Evolutionary conservation across 768 basidiomycete species (phyloP).

Genomic region (Lactifluus piperatus): DNA sequence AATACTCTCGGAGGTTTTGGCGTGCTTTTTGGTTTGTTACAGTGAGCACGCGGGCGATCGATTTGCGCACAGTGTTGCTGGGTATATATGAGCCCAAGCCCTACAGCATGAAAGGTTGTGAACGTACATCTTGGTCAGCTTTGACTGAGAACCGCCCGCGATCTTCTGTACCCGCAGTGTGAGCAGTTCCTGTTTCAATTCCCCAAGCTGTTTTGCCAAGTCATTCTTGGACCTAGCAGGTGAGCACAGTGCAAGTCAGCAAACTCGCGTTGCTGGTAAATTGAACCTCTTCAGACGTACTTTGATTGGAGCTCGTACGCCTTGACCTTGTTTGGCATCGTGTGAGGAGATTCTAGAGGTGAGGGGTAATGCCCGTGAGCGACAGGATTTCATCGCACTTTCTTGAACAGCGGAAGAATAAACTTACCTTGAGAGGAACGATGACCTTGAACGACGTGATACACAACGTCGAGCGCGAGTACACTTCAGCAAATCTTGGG

Average conservation of each 20-base stretch:
- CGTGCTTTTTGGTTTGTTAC: constrained; percentile 98
- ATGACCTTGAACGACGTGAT: constrained; percentile 26
- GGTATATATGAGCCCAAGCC: constrained; percentile 1
- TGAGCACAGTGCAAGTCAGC: neutral
- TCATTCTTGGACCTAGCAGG: constrained; percentile 83
- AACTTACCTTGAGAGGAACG: constrained; percentile 32
- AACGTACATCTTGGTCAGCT: constrained; percentile 94
- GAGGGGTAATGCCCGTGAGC: neutral
- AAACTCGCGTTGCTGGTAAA: neutral
- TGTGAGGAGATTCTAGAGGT: constrained; percentile 26
- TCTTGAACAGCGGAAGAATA: constrained; percentile 7
- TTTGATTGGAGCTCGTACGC: constrained; percentile 95
- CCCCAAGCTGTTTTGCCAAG: constrained; percentile 85
- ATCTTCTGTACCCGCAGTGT: constrained; percentile 96
- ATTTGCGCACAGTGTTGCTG: constrained; percentile 95
- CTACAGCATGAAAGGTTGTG: neutral
- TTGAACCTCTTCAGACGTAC: constrained; percentile 36
- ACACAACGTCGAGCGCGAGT: constrained; percentile 24
- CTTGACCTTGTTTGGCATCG: constrained; percentile 89
- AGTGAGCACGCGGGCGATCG: constrained; percentile 94
- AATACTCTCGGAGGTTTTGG: constrained; percentile 93
- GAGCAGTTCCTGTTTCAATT: constrained; percentile 94
- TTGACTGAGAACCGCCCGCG: constrained; percentile 88
- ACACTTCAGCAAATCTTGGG: neutral
- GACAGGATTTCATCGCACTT: neutral